These are phyloP conservation scores for Pleurotus tuoliensis DNA, from an alignment of 768 basidiomycete species.

Conservation along the genomic window DNA sequence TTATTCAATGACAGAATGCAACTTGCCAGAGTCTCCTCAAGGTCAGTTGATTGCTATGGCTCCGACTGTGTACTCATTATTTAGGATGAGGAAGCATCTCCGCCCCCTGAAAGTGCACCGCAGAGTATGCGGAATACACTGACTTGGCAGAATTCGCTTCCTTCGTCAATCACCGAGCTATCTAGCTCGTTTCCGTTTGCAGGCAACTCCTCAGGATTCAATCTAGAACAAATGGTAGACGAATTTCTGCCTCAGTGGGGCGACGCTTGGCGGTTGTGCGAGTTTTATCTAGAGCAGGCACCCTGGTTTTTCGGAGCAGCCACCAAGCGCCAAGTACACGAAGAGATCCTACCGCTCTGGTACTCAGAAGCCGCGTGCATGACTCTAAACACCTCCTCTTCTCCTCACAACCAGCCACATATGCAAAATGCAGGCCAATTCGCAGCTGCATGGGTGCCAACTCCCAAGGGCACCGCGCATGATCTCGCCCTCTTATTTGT, in stretches of 20 bases:
- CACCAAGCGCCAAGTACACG: constrained; percentile 55
- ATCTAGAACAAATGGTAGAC: constrained; percentile 42
- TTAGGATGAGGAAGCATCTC: constrained; percentile 30
- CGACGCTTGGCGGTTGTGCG: constrained; percentile 54
- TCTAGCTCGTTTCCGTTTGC: constrained; percentile 44
- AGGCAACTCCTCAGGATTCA: constrained; percentile 31
- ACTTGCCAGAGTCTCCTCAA: constrained; percentile 47
- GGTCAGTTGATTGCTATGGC: constrained; percentile 29
- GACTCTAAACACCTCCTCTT: background rate
- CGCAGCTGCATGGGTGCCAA: constrained; percentile 3
- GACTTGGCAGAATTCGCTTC: constrained; percentile 7
- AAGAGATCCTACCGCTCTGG: constrained; percentile 64
- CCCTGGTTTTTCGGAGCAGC: constrained; percentile 80
- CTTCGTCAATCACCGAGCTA: constrained; percentile 15
- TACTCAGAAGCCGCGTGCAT: constrained; percentile 45
- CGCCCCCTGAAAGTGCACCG: background rate
- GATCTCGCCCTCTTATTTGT: constrained; percentile 63
- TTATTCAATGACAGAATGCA: background rate
- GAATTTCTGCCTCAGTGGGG: constrained; percentile 55
- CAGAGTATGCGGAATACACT: background rate
- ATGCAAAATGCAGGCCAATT: background rate
- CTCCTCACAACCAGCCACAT: background rate
- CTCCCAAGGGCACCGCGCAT: constrained; percentile 36
- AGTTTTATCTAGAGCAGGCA: constrained; percentile 74
- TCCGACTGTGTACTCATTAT: background rate